Percentiles rank a stretch among this genome's conserved stretches.
Evolutionary conservation across 768 basidiomycete species (phyloP).

Genomic region (Hortiboletus flavorubellus): DNA sequence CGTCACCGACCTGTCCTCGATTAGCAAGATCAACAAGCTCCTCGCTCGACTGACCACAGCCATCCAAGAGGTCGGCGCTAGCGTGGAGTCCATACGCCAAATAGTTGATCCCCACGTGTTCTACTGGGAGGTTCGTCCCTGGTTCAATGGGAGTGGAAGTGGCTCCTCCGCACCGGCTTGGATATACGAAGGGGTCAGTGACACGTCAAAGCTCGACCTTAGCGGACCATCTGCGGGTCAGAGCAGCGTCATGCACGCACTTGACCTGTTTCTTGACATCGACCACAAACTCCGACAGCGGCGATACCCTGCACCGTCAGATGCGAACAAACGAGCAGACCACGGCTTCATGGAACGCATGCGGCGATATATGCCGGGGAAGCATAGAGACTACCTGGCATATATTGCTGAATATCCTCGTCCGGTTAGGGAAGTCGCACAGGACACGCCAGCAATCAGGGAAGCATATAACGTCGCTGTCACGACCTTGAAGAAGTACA

Average conservation of each 20-base stretch:
- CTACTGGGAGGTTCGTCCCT: constrained; percentile 87
- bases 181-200: constrained; percentile 76
- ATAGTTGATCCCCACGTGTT: constrained; percentile 82
- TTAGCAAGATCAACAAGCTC: constrained; percentile 68
- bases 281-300: constrained; percentile 78
- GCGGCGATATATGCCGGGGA: constrained; percentile 93
- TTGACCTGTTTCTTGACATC: constrained; percentile 85
- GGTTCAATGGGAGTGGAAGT: constrained; percentile 82
- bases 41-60: constrained; percentile 63
- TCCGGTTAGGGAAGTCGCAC: constrained; percentile 62
- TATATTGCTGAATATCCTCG: constrained; percentile 58
- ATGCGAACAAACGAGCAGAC: constrained; percentile 62
- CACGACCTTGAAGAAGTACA: constrained; percentile 71
- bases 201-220: constrained; percentile 56
- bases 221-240: constrained; percentile 95
- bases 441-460: constrained; percentile 52
- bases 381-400: constrained; percentile 80
- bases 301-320: constrained; percentile 64
- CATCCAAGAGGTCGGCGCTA: constrained; percentile 69
- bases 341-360: constrained; percentile 88
- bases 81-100: constrained; percentile 66
- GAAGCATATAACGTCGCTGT: constrained; percentile 82
- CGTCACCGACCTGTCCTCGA: constrained; percentile 55
- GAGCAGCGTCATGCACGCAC: constrained; percentile 83
- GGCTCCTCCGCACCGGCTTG: constrained; percentile 51